Base-by-base conservation (phyloP, 1,284 basidiomycete genomes). In the Cryptococcus sp. region DNA sequence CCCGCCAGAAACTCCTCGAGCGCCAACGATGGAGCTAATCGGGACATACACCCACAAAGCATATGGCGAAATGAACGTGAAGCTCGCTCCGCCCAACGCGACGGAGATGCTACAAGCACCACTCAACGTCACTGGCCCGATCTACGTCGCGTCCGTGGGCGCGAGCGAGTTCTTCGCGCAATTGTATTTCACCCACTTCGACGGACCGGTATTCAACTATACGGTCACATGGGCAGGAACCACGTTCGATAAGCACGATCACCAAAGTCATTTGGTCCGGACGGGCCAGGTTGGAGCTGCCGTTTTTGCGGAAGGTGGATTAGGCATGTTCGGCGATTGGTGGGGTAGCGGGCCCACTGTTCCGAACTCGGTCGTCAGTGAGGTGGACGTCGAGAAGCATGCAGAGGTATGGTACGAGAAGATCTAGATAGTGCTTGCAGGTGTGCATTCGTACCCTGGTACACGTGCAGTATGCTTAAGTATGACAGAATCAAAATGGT, bases 391-490 rank as follows among this genome's bases (percentile, higher is more conserved):
- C 4, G 49, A 68, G 39, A 52, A 62, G 40, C 42, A 49, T 20
- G 58, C 63, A 2, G 70, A 70, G 57, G 64, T 70, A 1, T 72
- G 66, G 66, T 69, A 65, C 47, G 47, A 50, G 23, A 27, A 15
- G 25, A 22, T 45, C 5, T 45, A 35, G 13, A 35, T 35, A 35
- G 30, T 5, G 30, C 8, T 10, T 35, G 30, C 10, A 35, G 7
- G 13, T 13, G 7, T 35, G 7, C 13, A 35, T 35, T 6, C 25
- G 25, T 25, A 25, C 25, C 6, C 25, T 3, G 25, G 25, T 25
- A 3, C 25, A 25, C 25, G 25, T 25, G 25, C 25, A 25, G 25
- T 25, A 25, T 6, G 30, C 8, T 35, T 35, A 3, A 8, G 30
- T 25, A 25, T 25, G 25, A 25, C 25, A 25, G 6, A 25, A 25